These are phyloP conservation scores for Penicillium sp. DNA, from an alignment of 2,329 filamentous ascomycete species.

Conservation along the genomic window DNA sequence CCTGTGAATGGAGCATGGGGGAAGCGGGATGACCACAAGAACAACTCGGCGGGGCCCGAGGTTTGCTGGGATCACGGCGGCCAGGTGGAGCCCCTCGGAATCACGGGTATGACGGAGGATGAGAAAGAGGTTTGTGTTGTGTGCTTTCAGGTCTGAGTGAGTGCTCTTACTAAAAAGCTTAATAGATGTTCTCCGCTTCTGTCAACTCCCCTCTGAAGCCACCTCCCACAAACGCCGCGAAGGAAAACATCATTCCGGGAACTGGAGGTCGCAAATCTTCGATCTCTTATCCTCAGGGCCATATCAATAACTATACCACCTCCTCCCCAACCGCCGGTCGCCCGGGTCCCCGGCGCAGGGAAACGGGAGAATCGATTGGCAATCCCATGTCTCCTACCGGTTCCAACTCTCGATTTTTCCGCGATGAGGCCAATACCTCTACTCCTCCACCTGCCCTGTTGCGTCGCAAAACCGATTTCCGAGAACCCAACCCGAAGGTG, in stretches of 20 bases:
- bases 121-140: slow-evolving; percentile 58
- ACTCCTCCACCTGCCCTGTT: slow-evolving; percentile 60
- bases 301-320: slow-evolving; percentile 62
- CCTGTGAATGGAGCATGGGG: slow-evolving; percentile 66
- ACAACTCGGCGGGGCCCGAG: slow-evolving; percentile 75
- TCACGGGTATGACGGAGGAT: slow-evolving; percentile 68
- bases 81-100: slow-evolving; percentile 65
- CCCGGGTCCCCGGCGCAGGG: slow-evolving; percentile 74
- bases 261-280: slow-evolving; percentile 72
- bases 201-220: slow-evolving; percentile 94
- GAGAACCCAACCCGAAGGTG: slow-evolving; percentile 46
- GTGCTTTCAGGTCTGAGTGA: neutral
- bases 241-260: slow-evolving; percentile 47
- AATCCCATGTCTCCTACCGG: slow-evolving; percentile 50
- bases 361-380: slow-evolving; percentile 70
- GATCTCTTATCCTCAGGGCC: slow-evolving; percentile 64
- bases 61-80: slow-evolving; percentile 84
- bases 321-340: slow-evolving; percentile 72
- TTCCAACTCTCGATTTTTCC: slow-evolving; percentile 45
- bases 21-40: slow-evolving; percentile 70
- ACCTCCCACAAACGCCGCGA: slow-evolving; percentile 64
- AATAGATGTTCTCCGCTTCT: slow-evolving; percentile 73
- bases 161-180: slow-evolving; percentile 18
- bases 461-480: slow-evolving; percentile 61
- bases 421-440: slow-evolving; percentile 53